phyloP scores from a whole-genome alignment of 192 early-diverging fungal species.

The Mortierella antarctica region DNA sequence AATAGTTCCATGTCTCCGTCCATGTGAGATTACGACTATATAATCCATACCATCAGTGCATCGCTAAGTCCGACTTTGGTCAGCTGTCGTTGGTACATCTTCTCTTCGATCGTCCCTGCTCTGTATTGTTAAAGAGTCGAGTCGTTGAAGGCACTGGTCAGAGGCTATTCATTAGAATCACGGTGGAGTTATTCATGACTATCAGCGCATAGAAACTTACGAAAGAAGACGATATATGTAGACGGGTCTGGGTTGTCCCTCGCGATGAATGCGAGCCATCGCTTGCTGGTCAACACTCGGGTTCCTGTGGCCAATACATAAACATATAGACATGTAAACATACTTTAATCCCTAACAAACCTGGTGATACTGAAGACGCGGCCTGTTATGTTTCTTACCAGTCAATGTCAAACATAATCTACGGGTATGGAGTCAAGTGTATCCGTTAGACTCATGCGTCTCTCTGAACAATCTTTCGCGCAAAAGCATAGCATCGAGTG shows the following conservation, averaged over 20 bases:
- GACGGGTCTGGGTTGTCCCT: constrained; percentile 53
- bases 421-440: not conserved
- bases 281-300: constrained; percentile 60
- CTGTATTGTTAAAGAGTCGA: not conserved
- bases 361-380: too few relatives aligned
- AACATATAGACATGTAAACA: not conserved
- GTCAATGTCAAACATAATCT: constrained; percentile 68
- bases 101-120: constrained; percentile 60
- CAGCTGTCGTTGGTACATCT: constrained; percentile 73
- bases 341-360: too few relatives aligned
- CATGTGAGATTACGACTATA: not conserved
- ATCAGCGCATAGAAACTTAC: constrained; percentile 18
- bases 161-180: not conserved
- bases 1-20: not conserved
- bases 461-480: too few relatives aligned
- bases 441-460: too few relatives aligned
- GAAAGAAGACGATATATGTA: constrained; percentile 54
- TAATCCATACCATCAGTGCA: constrained; percentile 59
- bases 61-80: constrained; percentile 69
- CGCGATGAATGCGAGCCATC: constrained; percentile 71
- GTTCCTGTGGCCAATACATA: constrained; percentile 18
- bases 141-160: not conserved
- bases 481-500: not conserved
- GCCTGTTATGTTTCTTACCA: constrained; percentile 55
- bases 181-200: not conserved